Base-by-base conservation (phyloP, 495 filamentous ascomycete species). In the Friedmanniomyces endolithicus region DNA sequence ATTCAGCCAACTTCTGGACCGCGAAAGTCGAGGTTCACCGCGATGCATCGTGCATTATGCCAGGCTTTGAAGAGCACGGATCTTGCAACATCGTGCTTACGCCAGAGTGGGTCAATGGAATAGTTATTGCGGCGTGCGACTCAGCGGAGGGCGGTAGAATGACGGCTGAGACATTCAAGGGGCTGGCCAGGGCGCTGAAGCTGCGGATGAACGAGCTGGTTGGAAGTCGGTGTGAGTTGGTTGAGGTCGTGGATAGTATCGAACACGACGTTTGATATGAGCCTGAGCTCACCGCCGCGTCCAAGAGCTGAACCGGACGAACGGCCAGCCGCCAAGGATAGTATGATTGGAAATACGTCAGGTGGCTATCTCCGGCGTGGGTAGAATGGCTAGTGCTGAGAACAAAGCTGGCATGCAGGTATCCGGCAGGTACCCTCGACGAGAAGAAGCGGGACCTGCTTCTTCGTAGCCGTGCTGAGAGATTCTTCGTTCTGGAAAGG, bases 51-150 rank as follows among this genome's bases (percentile, higher is more conserved):
- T 61, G 58, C 35, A 31, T 61, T 7, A 11, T 61, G 22, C 34
- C 48, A 2, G 25, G 19, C 2, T 11, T 20, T 2, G 34, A 39
- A 8, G 41, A 27, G 2, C 23, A 19, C 20, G 35, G 22, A 9
- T 14, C 12, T 9, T 61, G 58, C 44, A n/a, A 17, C 1, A 41
- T 57, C 14, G 4, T 43, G 31, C 22, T 16, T 1, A 43, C 43
- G 40, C 58, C 58, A 14, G 48, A 24, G 19, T 61, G 58, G 58
- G 16, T 61, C 27, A 61, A 61, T 19, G 35, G 48, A 6, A 16
- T 45, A 11, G 52, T 60, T 2, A 45, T 55, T 22, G 24, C 35
- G 24, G n/a, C 41, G n/a, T 41, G 55, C 19, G 47, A 52, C 33
- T 37, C 0, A 8, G 39, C 37, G 16, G 39, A 27, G 37, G 35